Evolutionary conservation across 305 asterid species (phyloP), one percentile per base, ranked within the genome.

Genomic region (Withania somnifera): DNA sequence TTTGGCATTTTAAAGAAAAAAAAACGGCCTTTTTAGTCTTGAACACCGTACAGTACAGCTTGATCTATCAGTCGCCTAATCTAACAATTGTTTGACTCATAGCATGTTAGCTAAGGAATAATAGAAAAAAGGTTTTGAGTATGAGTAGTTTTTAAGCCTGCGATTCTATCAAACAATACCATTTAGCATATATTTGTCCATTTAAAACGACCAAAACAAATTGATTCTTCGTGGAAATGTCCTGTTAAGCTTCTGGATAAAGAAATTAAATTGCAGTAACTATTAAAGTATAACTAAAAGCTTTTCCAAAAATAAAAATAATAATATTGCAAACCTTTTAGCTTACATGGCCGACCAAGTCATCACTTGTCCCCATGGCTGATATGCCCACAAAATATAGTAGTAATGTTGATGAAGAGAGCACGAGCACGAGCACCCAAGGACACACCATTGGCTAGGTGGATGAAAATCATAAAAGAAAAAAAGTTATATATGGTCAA

Each of bases 331-430:
- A 45, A 71, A 15, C 22, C 42, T 42, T 30, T 71, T 45, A 15
- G 79, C 60, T 73, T 73, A 47, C 79, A 73, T 47, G 79, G 79
- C 92, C 87, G 90, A 88, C 93, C 90, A 89, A 51, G 79, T 75
- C 56, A 50, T 75, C 45, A 26, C 79, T 15, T 47, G 50, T 50
- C 61, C 79, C n/a, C n/a, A 82, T 87, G 81, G 85, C 82, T 85
- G 88, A 79, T 86, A 79, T 86, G 40, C 86, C 86, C 80, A 84
- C 84, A 86, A 84, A 83, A 61, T 28, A 61, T 30, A 30, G 34
- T n/a, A n/a, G n/a, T n/a, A n/a, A n/a, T n/a, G n/a, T n/a, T n/a
- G n/a, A n/a, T n/a, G n/a, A n/a, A n/a, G n/a, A n/a, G n/a, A n/a
- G n/a, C n/a, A n/a, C n/a, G n/a, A n/a, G n/a, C n/a, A n/a, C n/a